These are phyloP conservation scores for Trichoderma hamatum DNA, from an alignment of 2,329 filamentous ascomycete species.

Conservation along the genomic window DNA sequence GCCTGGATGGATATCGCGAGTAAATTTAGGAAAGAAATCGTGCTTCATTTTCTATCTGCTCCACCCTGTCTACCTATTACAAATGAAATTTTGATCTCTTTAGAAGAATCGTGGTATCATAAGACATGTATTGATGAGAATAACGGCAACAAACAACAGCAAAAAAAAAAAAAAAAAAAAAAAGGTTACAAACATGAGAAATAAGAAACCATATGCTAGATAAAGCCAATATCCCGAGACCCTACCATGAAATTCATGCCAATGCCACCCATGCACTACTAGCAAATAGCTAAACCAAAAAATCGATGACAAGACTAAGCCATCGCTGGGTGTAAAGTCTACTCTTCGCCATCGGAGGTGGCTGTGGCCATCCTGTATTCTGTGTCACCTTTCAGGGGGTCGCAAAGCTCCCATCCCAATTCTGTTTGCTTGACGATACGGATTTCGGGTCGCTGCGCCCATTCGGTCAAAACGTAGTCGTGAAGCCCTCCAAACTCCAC, in stretches of 20 bases:
- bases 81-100: not conserved
- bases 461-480: slow-evolving; percentile 46
- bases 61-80: not conserved
- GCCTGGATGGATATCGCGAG: not conserved
- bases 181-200: not conserved
- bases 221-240: not conserved
- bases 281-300: not conserved
- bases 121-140: not conserved
- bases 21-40: not conserved
- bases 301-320: not conserved
- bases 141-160: not conserved
- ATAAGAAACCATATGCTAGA: not conserved
- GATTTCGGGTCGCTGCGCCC: slow-evolving; percentile 41
- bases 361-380: slow-evolving; percentile 17
- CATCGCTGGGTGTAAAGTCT: not conserved
- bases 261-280: not conserved
- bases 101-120: not conserved
- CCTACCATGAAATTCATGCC: not conserved
- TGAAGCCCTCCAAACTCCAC: slow-evolving; percentile 45
- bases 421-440: slow-evolving; percentile 40
- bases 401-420: slow-evolving; percentile 41
- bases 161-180: not conserved
- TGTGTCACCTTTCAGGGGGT: slow-evolving; percentile 35
- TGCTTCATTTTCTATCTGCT: not conserved
- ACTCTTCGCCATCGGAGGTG: not conserved